Percentiles rank a stretch among this genome's conserved stretches.
Conservation (phyloP, 441 rosid genomes). For the Aleurites moluccanus region DNA sequence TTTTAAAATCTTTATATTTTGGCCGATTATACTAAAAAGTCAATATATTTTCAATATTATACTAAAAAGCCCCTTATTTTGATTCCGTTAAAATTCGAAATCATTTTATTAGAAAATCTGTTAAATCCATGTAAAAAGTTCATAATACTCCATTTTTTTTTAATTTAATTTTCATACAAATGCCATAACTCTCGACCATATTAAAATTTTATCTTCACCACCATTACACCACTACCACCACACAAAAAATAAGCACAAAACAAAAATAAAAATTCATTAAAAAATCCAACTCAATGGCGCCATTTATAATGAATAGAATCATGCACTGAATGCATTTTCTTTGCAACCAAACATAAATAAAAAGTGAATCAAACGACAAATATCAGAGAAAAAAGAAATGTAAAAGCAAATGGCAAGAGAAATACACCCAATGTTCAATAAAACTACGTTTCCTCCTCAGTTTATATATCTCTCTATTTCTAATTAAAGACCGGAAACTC, state of each 20-base stretch:
- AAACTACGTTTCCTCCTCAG: conserved; percentile 54
- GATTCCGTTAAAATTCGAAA: no score
- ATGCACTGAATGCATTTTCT: neutral
- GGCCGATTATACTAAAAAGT: no score
- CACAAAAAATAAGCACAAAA: neutral
- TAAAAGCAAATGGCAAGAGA: conserved; percentile 76
- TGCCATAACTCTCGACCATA: no score
- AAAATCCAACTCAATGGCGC: neutral
- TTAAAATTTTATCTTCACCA: no score
- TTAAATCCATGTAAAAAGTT: no score
- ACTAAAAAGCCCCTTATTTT: no score
- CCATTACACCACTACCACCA: no score
- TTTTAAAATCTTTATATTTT: no score
- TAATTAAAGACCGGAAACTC: conserved; percentile 64
- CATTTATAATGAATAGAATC: neutral
- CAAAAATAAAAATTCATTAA: neutral
- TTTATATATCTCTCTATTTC: conserved; percentile 70
- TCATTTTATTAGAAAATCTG: no score
- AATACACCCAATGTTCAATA: conserved; percentile 93
- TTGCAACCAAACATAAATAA: neutral
- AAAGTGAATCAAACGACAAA: neutral
- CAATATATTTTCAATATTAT: no score
- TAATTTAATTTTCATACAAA: no score
- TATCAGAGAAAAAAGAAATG: neutral
- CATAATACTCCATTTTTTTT: no score